These are phyloP conservation scores for Lentinula boryana DNA, from an alignment of 768 basidiomycete genomes.

Conservation along the genomic window DNA sequence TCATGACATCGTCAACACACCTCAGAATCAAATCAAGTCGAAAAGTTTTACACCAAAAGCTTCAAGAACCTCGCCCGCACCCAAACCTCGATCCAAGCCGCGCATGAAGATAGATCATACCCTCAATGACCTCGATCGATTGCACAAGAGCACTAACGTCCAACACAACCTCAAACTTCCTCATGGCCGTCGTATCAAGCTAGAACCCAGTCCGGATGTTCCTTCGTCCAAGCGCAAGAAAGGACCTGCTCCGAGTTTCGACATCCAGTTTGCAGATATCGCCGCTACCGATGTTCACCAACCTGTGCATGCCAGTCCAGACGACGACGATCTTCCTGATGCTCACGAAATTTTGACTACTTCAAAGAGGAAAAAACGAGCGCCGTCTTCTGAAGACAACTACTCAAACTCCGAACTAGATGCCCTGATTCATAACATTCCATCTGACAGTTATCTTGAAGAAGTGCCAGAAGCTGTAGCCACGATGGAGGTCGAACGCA, in stretches of 20 bases:
- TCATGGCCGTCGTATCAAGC: constrained; percentile 39
- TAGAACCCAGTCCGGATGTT: constrained; percentile 20
- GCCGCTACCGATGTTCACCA: constrained; percentile 15
- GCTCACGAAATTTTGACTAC: constrained; percentile 24
- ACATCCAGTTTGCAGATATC: constrained; percentile 42
- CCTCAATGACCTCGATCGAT: constrained; percentile 33
- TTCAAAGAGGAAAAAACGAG: constrained; percentile 11
- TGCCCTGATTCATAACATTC: constrained; percentile 33
- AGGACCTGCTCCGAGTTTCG: constrained; percentile 34
- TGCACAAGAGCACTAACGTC: constrained; percentile 39
- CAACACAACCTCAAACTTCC: constrained; percentile 28
- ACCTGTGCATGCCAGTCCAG: constrained; percentile 16
- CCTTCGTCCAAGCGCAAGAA: constrained; percentile 21
- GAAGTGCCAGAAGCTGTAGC: constrained; percentile 3
- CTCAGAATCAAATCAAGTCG: constrained; percentile 6
- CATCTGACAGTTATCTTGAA: constrained; percentile 12
- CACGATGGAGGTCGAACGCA: not conserved
- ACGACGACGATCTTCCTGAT: constrained; percentile 39
- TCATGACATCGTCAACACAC: not conserved
- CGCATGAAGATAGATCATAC: constrained; percentile 18
- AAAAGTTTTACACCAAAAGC: constrained; percentile 4
- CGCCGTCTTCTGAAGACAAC: constrained; percentile 23
- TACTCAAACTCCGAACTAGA: constrained; percentile 40
- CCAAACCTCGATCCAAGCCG: constrained; percentile 18
- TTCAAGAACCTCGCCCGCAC: constrained; percentile 2